Evolutionary conservation across 805 yeast species (phyloP), one percentile per base, ranked within the genome.

Genomic region (Kodamaea neixiangensis): DNA sequence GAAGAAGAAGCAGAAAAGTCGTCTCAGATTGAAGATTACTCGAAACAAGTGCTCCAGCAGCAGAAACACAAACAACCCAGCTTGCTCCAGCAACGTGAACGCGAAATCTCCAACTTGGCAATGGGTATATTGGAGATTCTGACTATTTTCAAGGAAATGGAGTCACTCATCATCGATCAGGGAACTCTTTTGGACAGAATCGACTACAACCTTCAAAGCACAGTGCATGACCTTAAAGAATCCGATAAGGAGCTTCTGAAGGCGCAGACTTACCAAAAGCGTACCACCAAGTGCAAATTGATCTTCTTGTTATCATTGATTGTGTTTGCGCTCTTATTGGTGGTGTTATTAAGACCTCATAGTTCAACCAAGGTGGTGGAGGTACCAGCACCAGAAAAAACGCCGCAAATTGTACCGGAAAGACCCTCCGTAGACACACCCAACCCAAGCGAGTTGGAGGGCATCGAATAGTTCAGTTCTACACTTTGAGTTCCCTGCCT

Each of bases 81-180:
- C 56, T 61, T 51, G 63, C 66, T 88, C 34, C 79, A 82, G 49
- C 89, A 87, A 58, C 77, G 99, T 48, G 99, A 94, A 62, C 81
- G 84, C 48, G 99, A 93, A 62, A 94, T 94, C 48, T 87, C 87
- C 29, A 87, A 87, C 57, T 78, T 94, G 48, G 98, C 99, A 3
- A 89, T 89, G 75, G 97, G 97, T 47, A 96, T 94, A 42, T 73
- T 93, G 38, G 99, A 94, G 65, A 89, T 94, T 1, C 87, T 96
- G 25, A 89, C 93, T 1, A 93, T 94, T 42, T 94, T 94, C 73
- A 87, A 87, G 64, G 98, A 94, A 62, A 81, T 94, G 80, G 97
- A 96, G 62, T 82, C 84, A 35, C 76, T 94, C 78, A 89, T 94
- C 40, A 87, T 94, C 50, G 98, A 94, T 62, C 99, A 94, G 69